A percentile compares a stretch with the other conserved stretches of the same genome.
phyloP scores from a whole-genome alignment of 176 grass and related monocot genomes.

The Juncus inflexus region DNA sequence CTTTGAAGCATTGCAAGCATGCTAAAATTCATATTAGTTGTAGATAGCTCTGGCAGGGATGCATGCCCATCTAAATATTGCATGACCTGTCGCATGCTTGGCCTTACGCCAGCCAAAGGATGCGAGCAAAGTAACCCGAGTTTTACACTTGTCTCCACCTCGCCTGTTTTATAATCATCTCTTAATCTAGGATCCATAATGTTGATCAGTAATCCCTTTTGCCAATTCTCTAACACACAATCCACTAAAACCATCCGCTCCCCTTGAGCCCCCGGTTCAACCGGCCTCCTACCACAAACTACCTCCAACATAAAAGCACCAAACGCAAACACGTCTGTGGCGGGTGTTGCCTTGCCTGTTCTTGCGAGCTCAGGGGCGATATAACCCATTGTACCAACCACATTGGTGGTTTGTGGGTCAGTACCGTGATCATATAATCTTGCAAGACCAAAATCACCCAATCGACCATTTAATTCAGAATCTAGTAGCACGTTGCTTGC shows the following conservation, averaged over 20 bases:
- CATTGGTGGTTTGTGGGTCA: constrained; percentile 27
- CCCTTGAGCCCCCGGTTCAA: background rate
- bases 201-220: background rate
- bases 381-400: constrained; percentile 35
- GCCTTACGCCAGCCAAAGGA: constrained; percentile 31
- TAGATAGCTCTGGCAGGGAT: constrained; percentile 30
- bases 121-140: constrained; percentile 48
- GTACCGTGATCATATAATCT: constrained; percentile 34
- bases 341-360: constrained; percentile 13
- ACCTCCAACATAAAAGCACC: constrained; percentile 35
- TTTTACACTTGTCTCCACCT: background rate
- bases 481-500: constrained; percentile 36
- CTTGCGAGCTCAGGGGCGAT: constrained; percentile 27
- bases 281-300: constrained; percentile 21
- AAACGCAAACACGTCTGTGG: constrained; percentile 34
- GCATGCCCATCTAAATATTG: constrained; percentile 32
- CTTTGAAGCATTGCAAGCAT: constrained; percentile 1
- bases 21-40: constrained; percentile 8
- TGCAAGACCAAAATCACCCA: constrained; percentile 36
- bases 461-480: constrained; percentile 25
- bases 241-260: constrained; percentile 14
- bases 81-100: constrained; percentile 39
- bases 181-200: constrained; percentile 8
- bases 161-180: background rate
- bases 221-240: constrained; percentile 20